These are phyloP conservation scores for Erodium trifolium DNA, from an alignment of 441 rosid genomes.

Conservation along the genomic window DNA sequence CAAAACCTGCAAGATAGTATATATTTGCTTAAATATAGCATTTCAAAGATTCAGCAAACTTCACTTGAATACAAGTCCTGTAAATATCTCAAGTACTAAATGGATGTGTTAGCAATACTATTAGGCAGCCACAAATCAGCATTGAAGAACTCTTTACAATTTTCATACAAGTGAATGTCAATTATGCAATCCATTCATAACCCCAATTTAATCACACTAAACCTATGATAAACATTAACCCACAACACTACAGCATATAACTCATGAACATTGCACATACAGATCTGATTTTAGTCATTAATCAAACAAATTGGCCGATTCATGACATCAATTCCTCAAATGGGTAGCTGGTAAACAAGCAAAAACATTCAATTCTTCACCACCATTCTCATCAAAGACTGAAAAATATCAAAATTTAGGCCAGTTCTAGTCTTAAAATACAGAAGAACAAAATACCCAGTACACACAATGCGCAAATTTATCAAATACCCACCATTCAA, in stretches of 20 bases:
- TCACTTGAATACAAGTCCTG: neutral
- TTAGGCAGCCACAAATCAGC: neutral
- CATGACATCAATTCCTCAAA: neutral
- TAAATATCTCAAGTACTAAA: neutral
- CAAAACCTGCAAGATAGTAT: slow-evolving; percentile 46
- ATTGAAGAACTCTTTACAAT: neutral
- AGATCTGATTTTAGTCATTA: neutral
- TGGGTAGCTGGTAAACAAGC: too few relatives aligned
- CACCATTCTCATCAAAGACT: too few relatives aligned
- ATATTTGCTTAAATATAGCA: neutral
- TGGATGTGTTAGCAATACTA: neutral
- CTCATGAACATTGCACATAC: neutral
- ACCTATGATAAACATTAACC: neutral
- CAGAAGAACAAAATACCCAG: too few relatives aligned
- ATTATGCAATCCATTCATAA: neutral
- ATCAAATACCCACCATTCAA: neutral
- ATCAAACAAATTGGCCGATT: neutral
- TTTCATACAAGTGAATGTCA: too few relatives aligned
- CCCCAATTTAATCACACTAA: too few relatives aligned
- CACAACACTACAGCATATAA: neutral
- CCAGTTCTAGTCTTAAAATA: too few relatives aligned
- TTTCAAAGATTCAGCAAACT: neutral
- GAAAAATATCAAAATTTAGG: too few relatives aligned
- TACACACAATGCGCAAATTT: neutral
- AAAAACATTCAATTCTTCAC: too few relatives aligned